Base-by-base conservation (phyloP, 139 green algal species). In the Bryopsis sp. region DNA sequence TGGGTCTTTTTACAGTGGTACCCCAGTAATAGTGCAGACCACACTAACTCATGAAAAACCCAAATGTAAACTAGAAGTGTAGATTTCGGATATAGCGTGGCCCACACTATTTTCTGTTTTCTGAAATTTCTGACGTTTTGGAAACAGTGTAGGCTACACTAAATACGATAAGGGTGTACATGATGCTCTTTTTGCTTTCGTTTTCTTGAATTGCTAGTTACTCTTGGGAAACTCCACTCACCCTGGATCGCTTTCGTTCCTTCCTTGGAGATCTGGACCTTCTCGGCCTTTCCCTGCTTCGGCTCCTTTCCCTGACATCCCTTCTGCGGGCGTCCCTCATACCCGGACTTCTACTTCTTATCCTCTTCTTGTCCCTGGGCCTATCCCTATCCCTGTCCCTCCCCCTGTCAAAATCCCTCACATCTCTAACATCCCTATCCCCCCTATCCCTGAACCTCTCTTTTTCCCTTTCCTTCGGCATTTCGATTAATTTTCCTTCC, bases 231-330 rank as follows among this genome's bases (percentile, higher is more conserved):
- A n/a, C n/a, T n/a, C n/a, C n/a, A n/a, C n/a, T n/a, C n/a, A n/a
- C n/a, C n/a, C n/a, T n/a, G n/a, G n/a, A n/a, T n/a, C n/a, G n/a
- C n/a, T n/a, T n/a, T n/a, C n/a, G n/a, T n/a, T n/a, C n/a, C 11
- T 54, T 54, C 43, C 43, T 54, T 54, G 43, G 15, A 54, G 43
- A 54, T 54, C 15, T 54, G 43, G 19, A 54, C 43, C 11, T 54
- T 54, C 43, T 54, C 15, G 43, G 19, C 15, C 15, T 54, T 19
- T 54, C 15, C 11, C 19, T 11, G 15, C 43, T 54, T 11, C 43
- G 15, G 43, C 43, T 54, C 19, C 15, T 11, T 19, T 26, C 15
- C 19, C 15, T 54, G 43, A 19, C 43, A 11, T 26, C 43, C 43
- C 43, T 26, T 26, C 43, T 19, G 43, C 43, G 15, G 19, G 43